Percentiles rank a stretch among this genome's conserved stretches.
Conservation (phyloP, 2,329 filamentous ascomycete genomes). For the Penicillium sp. region DNA sequence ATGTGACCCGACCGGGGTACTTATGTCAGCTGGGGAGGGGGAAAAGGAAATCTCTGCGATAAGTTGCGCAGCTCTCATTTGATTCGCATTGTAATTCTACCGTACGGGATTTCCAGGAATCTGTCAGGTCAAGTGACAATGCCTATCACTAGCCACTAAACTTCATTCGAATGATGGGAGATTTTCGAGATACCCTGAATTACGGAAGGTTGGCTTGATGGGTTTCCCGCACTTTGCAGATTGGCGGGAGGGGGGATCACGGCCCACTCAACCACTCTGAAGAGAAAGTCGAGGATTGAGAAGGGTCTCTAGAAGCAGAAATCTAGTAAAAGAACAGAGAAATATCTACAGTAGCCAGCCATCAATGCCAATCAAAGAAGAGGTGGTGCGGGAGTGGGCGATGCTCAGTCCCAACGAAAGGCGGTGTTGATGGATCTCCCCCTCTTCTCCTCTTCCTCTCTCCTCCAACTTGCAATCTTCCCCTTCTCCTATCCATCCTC, state of each 20-base stretch:
- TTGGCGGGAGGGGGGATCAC: constrained; percentile 35
- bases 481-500: constrained; percentile 14
- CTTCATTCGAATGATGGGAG: too few species aligned
- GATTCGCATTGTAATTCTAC: constrained; percentile 12
- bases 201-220: too few species aligned
- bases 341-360: too few species aligned
- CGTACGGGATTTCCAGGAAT: too few species aligned
- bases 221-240: too few species aligned
- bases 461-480: constrained; percentile 11
- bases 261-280: constrained; percentile 40
- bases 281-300: constrained; percentile 8
- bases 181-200: too few species aligned
- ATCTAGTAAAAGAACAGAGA: too few species aligned
- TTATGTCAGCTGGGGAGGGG: constrained; percentile 8
- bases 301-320: too few species aligned
- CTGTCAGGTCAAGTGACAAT: too few species aligned
- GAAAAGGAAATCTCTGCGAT: constrained; percentile 21
- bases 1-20: constrained; percentile 10
- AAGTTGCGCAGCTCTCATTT: constrained; percentile 22
- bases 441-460: constrained; percentile 16
- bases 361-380: not conserved
- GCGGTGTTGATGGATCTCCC: constrained; percentile 23
- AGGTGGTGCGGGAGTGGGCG: not conserved
- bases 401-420: constrained; percentile 25
- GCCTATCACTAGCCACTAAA: too few species aligned